Evolutionary conservation across 768 basidiomycete genomes (phyloP).

Genomic region (Naganishia antarctica): DNA sequence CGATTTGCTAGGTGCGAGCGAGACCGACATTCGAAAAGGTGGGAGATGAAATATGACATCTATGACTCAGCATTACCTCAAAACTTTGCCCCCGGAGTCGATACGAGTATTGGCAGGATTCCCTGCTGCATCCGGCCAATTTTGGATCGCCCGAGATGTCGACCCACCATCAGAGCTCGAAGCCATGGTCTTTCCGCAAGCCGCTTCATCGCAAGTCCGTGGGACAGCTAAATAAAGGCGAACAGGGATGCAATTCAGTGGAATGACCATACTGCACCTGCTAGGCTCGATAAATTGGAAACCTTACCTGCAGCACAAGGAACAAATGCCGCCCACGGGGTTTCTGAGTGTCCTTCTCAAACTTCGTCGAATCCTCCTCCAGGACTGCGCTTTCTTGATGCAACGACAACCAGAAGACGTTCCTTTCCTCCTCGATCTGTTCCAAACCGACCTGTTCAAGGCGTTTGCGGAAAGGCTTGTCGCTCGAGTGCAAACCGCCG

Average conservation of each 20-base stretch:
- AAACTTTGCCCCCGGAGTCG: neutral
- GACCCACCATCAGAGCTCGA: neutral
- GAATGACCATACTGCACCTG: too few species aligned
- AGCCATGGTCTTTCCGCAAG: too few species aligned
- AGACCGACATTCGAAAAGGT: neutral
- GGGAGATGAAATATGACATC: neutral
- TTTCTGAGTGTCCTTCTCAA: neutral
- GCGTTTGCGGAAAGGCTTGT: neutral
- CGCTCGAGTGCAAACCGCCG: neutral
- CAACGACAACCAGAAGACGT: neutral
- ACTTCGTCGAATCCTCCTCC: neutral
- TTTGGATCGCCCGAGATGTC: neutral
- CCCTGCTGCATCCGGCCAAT: neutral
- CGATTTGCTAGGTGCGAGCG: too few species aligned
- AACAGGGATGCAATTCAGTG: too few species aligned
- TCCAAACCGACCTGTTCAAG: neutral
- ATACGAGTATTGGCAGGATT: neutral
- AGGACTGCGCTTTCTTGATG: neutral
- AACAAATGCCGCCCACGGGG: too few species aligned
- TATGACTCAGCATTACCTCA: constrained; percentile 3
- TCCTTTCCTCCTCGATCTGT: neutral
- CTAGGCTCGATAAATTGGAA: too few species aligned
- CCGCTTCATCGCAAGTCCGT: neutral
- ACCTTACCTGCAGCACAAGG: too few species aligned
- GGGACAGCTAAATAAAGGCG: too few species aligned